Percentiles rank a stretch among this genome's conserved stretches.
Evolutionary conservation across 2,329 filamentous ascomycete genomes (phyloP).

Genomic region (Microascus cirrosus): DNA sequence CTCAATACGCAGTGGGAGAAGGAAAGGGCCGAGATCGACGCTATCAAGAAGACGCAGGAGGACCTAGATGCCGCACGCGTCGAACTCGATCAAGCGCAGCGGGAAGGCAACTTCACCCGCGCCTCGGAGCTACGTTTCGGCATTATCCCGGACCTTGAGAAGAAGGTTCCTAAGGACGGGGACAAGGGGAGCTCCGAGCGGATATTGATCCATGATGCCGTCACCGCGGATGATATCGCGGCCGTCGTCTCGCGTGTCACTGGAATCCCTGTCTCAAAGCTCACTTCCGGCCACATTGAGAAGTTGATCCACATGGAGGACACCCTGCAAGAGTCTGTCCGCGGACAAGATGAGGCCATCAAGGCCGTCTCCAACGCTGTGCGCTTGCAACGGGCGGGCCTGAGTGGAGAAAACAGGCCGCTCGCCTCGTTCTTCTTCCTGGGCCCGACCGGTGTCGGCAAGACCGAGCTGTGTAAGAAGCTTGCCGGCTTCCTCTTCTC

Average conservation of each 20-base stretch:
- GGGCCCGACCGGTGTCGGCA: constrained; percentile 90
- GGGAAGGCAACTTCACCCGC: constrained; percentile 76
- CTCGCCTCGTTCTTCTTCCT: constrained; percentile 96
- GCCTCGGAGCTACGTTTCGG: constrained; percentile 89
- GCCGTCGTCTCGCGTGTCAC: constrained; percentile 83
- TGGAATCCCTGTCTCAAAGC: constrained; percentile 83
- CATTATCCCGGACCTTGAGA: constrained; percentile 70
- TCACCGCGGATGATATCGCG: constrained; percentile 92
- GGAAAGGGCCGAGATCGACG: constrained; percentile 75
- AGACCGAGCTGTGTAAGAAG: constrained; percentile 95
- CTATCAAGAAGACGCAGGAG: constrained; percentile 76
- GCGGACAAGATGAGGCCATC: constrained; percentile 89
- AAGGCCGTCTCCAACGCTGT: constrained; percentile 87
- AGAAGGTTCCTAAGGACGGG: constrained; percentile 67
- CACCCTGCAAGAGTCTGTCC: constrained; percentile 67
- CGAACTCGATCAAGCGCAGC: constrained; percentile 78
- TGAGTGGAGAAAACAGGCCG: constrained; percentile 84
- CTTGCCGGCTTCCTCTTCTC: constrained; percentile 89
- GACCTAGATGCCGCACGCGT: constrained; percentile 78
- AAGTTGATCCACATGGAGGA: constrained; percentile 96
- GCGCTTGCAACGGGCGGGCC: constrained; percentile 80
- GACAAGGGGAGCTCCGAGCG: constrained; percentile 24
- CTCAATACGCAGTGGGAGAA: constrained; percentile 83
- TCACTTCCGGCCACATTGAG: constrained; percentile 88
- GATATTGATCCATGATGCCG: constrained; percentile 77